Percentiles rank a stretch among this genome's conserved stretches.
Evolutionary conservation across 2,329 filamentous ascomycete genomes (phyloP).

Genomic region (Arthrobotrys entomopaga): DNA sequence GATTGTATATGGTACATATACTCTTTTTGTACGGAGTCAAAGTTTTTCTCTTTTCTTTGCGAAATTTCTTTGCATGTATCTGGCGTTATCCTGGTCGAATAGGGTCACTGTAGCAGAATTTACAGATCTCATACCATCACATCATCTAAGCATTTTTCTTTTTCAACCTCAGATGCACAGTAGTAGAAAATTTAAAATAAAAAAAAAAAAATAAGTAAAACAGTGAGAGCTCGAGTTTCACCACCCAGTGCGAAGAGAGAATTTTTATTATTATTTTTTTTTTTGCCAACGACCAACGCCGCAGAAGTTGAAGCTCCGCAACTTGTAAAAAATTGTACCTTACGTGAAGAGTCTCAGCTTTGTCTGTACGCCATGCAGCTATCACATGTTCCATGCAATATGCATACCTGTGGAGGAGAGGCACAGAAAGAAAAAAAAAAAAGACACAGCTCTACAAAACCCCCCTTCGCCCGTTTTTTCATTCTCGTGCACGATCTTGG

Average conservation of each 20-base stretch:
- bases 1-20: slow-evolving; percentile 11
- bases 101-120: slow-evolving; percentile 29
- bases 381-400: slow-evolving; percentile 36
- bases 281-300: background rate
- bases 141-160: slow-evolving; percentile 13
- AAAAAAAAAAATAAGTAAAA: no score
- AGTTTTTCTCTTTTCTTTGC: slow-evolving; percentile 16
- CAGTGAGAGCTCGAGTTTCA: no score
- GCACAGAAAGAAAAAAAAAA: no score
- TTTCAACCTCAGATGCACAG: background rate
- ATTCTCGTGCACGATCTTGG: background rate
- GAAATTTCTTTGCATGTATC: slow-evolving; percentile 47
- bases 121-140: slow-evolving; percentile 12
- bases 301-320: background rate
- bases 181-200: no score
- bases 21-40: slow-evolving; percentile 32
- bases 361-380: slow-evolving; percentile 6
- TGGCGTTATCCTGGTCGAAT: slow-evolving; percentile 47
- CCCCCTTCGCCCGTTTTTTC: slow-evolving; percentile 4
- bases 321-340: slow-evolving; percentile 9
- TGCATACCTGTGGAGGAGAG: slow-evolving; percentile 17
- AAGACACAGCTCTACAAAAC: slow-evolving; percentile 9
- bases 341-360: slow-evolving; percentile 14
- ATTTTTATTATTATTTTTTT: no score
- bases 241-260: no score